Percentiles rank a stretch among this genome's conserved stretches.
Conservation (phyloP, 2,329 filamentous ascomycete species). For the Pseudogymnoascus sp. region DNA sequence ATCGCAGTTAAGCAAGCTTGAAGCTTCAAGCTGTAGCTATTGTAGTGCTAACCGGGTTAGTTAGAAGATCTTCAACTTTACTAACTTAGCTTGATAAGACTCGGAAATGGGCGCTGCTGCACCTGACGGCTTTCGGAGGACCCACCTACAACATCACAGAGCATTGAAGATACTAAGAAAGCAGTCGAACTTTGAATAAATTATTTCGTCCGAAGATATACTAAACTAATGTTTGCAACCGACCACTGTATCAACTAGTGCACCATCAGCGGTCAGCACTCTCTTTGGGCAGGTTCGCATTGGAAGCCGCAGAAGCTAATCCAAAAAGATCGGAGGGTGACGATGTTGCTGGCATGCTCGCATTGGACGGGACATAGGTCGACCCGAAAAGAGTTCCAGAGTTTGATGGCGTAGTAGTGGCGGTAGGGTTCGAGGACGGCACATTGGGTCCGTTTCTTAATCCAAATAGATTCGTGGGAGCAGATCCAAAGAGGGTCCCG, state of each 20-base stretch:
- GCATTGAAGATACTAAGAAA: background rate
- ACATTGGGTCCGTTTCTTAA: background rate
- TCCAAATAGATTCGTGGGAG: background rate
- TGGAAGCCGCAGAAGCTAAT: background rate
- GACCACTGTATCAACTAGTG: too few species aligned
- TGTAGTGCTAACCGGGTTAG: background rate
- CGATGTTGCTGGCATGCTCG: background rate
- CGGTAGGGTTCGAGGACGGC: background rate
- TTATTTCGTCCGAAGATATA: background rate
- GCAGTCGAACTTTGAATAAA: background rate
- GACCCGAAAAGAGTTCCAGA: background rate
- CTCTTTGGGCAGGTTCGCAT: background rate
- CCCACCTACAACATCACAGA: background rate
- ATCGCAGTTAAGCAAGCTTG: background rate
- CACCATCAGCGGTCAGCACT: background rate
- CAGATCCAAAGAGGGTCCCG: background rate
- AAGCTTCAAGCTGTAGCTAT: background rate
- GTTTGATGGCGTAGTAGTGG: background rate
- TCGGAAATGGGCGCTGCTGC: background rate
- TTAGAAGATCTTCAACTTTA: background rate
- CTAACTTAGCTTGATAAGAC: background rate
- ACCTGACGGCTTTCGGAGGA: background rate
- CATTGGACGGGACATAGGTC: background rate
- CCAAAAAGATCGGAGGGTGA: background rate
- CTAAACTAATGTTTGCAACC: too few species aligned